Evolutionary conservation across 371 early-diverging fungal species (phyloP), one percentile per base, ranked within the genome.

Genomic region (Syncephalastrum sp.): DNA sequence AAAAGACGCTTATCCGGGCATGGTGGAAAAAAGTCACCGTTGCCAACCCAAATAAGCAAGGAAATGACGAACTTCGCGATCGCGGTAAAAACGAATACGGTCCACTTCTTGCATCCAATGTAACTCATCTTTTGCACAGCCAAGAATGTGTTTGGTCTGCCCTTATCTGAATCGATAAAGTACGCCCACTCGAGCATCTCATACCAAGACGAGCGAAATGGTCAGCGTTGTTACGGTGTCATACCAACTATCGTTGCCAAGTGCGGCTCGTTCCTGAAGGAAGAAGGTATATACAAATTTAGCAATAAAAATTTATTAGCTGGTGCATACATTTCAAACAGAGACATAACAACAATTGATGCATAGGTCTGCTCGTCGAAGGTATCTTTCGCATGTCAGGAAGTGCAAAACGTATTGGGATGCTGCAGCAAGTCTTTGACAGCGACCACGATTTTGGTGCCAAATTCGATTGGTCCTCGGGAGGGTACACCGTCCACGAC

Each of bases 331-430:
- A n/a, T 21, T 27, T 27, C 19, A 24, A 5, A 48, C 8, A 14
- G 42, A 46, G 15, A 27, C 10, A 43, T 16, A 5, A 42, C 13
- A 54, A 47, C 2, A 33, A n/a, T 47, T 44, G 19, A 5, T 49
- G 41, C n/a, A 19, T 66, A 76, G 74, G 68, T 29, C 54, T 72
- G 21, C 52, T 50, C 21, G 63, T 73, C 50, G 79, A 61, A 70
- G 87, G 87, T 10, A 78, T 87, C 42, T 87, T 87, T 66, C 81
- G 87, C 19, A 64, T 87, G 27, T 81, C 80, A 42, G 87, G 87
- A 24, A 84, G 82, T 56, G 74, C 81, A n/a, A 84, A 84, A 47
- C 68, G 87, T 29, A 80, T 87, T 48, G 61, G 75, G 13, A 70
- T 70, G 49, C 61, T 87, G 33, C 87, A 85, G 59, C 47, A 69